Base-by-base conservation (phyloP, 306 rosid species). In the Corylus americana region DNA sequence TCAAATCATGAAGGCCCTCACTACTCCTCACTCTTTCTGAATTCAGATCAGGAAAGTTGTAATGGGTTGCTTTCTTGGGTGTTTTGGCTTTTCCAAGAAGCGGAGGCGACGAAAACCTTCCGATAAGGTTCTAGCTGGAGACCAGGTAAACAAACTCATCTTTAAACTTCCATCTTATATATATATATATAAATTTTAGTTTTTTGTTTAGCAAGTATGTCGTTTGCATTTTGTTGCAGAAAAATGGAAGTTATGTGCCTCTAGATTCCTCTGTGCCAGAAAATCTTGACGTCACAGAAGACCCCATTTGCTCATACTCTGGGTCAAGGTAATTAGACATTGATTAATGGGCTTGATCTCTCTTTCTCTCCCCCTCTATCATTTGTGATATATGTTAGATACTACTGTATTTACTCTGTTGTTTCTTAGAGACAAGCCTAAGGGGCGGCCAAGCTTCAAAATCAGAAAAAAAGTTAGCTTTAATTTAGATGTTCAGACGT, bases 31-130 rank as follows among this genome's bases (percentile, higher is more conserved):
- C 49, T 64, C 61, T 73, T 27, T 13, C 63, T 39, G 69, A 54
- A 37, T n/a, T 44, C 54, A 27, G 47, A 7, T 4, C 12, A 7
- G n/a, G 39, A 13, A 37, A 18, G 66, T 55, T n/a, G 20, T 44
- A n/a, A 91, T 91, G 99, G 98, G 96, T 73, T 95, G 98, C 59
- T 95, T 95, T 77, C 93, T 93, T 57, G 89, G 81, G 66, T 93
- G 98, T 80, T 91, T 95, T 69, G 92, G 93, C 55, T 79, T 93
- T 31, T 78, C 94, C 44, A 84, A 87, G 83, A 90, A 89, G 72
- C 79, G 90, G 54, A 93, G 77, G 75, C 87, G 91, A 8, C 86
- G 88, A 83, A 83, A 87, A 80, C 79, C 88, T 5, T 74, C 82
- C 27, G 78, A 83, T 75, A 84, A 85, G 71, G 85, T 86, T 80